Conservation (phyloP, 306 rosid species). For the Trichosanthes truncata region DNA sequence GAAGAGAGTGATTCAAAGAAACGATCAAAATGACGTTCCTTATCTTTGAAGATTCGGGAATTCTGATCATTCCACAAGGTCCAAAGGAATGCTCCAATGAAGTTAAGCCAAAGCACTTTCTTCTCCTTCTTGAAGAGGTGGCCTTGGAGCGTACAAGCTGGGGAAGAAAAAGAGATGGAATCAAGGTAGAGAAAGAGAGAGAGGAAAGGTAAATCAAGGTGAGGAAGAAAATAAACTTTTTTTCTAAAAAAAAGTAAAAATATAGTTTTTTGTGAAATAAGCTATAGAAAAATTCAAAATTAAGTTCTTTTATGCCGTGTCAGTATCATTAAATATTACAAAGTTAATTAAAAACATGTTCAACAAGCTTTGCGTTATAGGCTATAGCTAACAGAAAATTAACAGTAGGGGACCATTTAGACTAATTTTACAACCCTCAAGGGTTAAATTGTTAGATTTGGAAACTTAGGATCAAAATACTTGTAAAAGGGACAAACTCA, state of each 20-base stretch:
- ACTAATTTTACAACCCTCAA: background rate
- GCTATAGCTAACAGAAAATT: background rate
- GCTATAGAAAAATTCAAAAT: background rate
- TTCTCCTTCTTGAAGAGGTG: too few species aligned
- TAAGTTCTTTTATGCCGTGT: background rate
- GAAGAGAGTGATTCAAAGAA: too few species aligned
- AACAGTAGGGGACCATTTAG: background rate
- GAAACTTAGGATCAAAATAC: background rate
- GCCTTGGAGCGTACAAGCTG: too few species aligned
- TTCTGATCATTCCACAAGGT: too few species aligned
- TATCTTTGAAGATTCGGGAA: too few species aligned
- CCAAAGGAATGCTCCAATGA: too few species aligned
- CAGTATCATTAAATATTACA: background rate
- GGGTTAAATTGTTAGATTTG: background rate
- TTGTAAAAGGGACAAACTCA: background rate
- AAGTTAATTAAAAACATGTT: too few species aligned
- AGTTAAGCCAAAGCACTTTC: too few species aligned
- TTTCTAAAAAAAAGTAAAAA: too few species aligned
- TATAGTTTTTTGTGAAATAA: background rate
- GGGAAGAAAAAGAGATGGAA: background rate
- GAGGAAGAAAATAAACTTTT: background rate
- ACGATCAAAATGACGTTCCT: too few species aligned
- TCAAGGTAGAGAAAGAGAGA: background rate
- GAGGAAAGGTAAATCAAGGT: background rate
- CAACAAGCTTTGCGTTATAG: background rate